phyloP scores from a whole-genome alignment of 1,284 basidiomycete species.

The Ganoderma lucidum region DNA sequence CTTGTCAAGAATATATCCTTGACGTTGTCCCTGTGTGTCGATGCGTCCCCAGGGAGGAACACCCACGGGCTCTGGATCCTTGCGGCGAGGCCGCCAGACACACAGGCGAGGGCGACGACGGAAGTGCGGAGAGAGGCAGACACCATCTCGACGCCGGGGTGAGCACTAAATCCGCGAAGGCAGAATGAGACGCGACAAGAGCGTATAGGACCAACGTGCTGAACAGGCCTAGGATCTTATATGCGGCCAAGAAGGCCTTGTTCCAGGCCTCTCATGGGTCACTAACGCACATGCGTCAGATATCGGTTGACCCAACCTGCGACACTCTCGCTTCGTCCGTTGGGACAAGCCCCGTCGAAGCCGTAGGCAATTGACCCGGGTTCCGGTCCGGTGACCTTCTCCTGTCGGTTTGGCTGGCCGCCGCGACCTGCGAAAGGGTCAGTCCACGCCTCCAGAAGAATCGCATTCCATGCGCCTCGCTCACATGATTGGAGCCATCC shows the following conservation, averaged over 20 bases:
- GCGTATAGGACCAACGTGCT: background rate
- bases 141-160: conserved; percentile 26
- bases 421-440: conserved; percentile 16
- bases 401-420: conserved; percentile 20
- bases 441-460: conserved; percentile 15
- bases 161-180: conserved; percentile 3
- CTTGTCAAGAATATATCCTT: conserved; percentile 62
- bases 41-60: conserved; percentile 50
- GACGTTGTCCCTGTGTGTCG: conserved; percentile 52
- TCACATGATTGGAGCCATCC: conserved; percentile 21
- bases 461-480: conserved; percentile 8
- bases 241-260: conserved; percentile 16
- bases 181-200: conserved; percentile 17
- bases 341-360: conserved; percentile 5
- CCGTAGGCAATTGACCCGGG: conserved; percentile 8
- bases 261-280: conserved; percentile 7
- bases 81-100: conserved; percentile 34
- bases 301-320: conserved; percentile 6
- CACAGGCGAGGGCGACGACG: conserved; percentile 34
- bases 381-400: conserved; percentile 27
- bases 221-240: conserved; percentile 4
- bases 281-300: too few relatives aligned
- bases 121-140: conserved; percentile 27
- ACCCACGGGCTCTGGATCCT: conserved; percentile 52
- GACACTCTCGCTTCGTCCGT: conserved; percentile 18